Base-by-base conservation (phyloP, 495 filamentous ascomycete species). In the Talaromyces adpressus region DNA sequence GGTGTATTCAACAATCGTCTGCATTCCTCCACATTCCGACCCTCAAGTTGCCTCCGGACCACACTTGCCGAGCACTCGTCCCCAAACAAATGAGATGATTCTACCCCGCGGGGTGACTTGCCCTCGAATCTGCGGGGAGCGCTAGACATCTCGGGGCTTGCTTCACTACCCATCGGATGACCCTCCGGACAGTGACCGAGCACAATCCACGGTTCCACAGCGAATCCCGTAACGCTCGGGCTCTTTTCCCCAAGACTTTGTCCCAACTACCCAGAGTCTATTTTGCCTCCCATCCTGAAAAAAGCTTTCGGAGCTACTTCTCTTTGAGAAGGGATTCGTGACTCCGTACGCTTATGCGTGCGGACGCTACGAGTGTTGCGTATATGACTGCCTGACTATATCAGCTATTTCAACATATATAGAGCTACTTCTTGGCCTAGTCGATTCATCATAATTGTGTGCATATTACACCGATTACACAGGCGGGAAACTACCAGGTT, bases 401-500 rank as follows among this genome's bases (percentile, higher is more conserved):
- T 59, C n/a, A 39, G 16, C 12, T 12, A 6, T 59, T 16, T 23
- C 20, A 39, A n/a, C 30, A 59, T 59, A 59, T 59, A 59, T 39
- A 59, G 57, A 59, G 57, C 57, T n/a, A 39, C 14, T 39, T 20
- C 14, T 59, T 59, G 11, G 8, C 30, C 57, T 59, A 7, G 12
- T 59, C 30, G 14, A 36, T 39, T 20, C 22, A 56, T 18, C 8
- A 56, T 56, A 12, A 20, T 49, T 5, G 16, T 56, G 54, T 32
- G 6, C 11, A 29, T 32, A 58, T 9, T n/a, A 58, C 54, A 14
- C 25, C 16, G n/a, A 27, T 58, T 18, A 32, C 27, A 58, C 54
- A 22, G 57, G 57, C 57, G 57, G 57, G 57, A 59, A 39, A 59
- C 57, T 56, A 59, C 20, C 30, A 34, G 20, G 57, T 59, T 59